These are phyloP conservation scores for Berkeleyomyces rouxiae DNA, from an alignment of 2,329 filamentous ascomycete genomes.

Conservation along the genomic window DNA sequence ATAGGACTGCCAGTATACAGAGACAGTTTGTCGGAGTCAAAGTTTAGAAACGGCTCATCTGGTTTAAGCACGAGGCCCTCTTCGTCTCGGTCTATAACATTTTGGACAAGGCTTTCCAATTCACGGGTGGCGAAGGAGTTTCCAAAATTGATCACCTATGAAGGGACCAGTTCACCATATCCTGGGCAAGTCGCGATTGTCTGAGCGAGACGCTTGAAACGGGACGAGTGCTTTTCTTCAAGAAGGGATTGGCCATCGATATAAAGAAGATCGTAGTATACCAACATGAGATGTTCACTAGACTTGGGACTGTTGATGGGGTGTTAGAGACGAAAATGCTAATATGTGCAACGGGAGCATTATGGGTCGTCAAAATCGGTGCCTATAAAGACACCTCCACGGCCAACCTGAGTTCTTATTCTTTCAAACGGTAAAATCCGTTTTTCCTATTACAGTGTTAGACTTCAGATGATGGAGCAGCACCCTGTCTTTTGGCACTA, in stretches of 20 bases:
- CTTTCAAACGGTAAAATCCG: constrained; percentile 63
- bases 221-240: constrained; percentile 35
- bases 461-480: not conserved
- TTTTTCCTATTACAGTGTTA: constrained; percentile 27
- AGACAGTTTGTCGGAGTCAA: not conserved
- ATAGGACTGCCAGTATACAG: constrained; percentile 37
- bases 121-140: constrained; percentile 31
- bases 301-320: constrained; percentile 27
- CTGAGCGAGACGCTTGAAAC: constrained; percentile 41
- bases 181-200: constrained; percentile 39
- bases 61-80: constrained; percentile 76
- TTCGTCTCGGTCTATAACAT: constrained; percentile 45
- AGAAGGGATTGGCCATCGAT: constrained; percentile 38
- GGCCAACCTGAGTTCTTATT: constrained; percentile 61
- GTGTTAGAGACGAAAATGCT: not conserved
- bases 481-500: not conserved
- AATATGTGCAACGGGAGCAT: constrained; percentile 17
- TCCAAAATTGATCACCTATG: constrained; percentile 51
- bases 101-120: constrained; percentile 49
- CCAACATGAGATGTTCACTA: constrained; percentile 42
- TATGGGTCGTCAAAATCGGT: constrained; percentile 52
- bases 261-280: constrained; percentile 42
- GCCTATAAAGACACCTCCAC: constrained; percentile 54
- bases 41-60: constrained; percentile 58
- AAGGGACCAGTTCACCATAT: constrained; percentile 47